Evolutionary conservation across 1,284 basidiomycete species (phyloP).

Genomic region (Microbotryum silenes-acaulis): DNA sequence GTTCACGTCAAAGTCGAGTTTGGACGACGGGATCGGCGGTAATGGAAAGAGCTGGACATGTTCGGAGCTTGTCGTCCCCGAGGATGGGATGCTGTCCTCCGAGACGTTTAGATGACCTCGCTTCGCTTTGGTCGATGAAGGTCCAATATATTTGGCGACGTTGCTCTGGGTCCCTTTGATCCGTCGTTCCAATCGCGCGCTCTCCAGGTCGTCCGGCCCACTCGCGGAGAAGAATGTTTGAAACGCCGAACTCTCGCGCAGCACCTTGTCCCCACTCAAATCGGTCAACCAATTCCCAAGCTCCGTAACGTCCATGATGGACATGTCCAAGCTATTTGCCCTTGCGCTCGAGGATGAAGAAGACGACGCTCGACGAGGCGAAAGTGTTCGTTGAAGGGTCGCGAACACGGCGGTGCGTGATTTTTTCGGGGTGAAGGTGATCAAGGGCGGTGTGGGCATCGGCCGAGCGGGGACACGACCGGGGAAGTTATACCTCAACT

Average conservation of each 20-base stretch:
- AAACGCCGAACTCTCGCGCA: constrained; percentile 64
- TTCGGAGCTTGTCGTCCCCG: constrained; percentile 12
- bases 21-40: constrained; percentile 5
- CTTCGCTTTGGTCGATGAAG: constrained; percentile 2
- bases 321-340: neutral
- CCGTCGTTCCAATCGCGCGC: constrained; percentile 71
- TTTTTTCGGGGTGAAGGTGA: constrained; percentile 10
- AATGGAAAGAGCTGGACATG: constrained; percentile 6
- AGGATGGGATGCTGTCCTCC: neutral
- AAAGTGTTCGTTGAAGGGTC: constrained; percentile 24
- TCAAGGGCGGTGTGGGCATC: neutral
- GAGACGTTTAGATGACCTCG: constrained; percentile 2
- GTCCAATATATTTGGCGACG: constrained; percentile 20
- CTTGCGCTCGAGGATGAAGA: constrained; percentile 4
- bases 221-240: constrained; percentile 69
- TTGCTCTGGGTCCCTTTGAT: constrained; percentile 77
- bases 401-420: constrained; percentile 21
- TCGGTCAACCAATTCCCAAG: constrained; percentile 71
- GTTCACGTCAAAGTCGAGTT: neutral
- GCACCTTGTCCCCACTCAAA: constrained; percentile 56
- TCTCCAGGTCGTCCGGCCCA: constrained; percentile 74
- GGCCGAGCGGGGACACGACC: constrained; percentile 4
- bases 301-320: constrained; percentile 43
- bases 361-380: constrained; percentile 18
- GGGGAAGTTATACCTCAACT: constrained; percentile 9